These are phyloP conservation scores for Hordeum pubiflorum DNA, from an alignment of 202 grass and related monocot genomes.

Conservation along the genomic window DNA sequence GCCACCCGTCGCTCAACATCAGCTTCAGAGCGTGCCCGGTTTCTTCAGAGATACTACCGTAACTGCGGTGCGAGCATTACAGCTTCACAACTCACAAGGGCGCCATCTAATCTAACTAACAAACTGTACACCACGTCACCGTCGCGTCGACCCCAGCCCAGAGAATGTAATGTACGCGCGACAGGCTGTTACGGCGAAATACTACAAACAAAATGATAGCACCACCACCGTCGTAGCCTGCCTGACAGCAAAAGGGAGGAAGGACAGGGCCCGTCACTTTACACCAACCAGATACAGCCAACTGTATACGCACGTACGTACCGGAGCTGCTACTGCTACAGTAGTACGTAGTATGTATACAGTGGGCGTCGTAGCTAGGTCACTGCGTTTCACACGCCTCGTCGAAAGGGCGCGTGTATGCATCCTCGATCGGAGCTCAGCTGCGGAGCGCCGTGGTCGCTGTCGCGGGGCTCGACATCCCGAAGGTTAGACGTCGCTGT, in stretches of 20 bases:
- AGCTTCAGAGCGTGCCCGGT: not conserved
- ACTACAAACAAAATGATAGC: not conserved
- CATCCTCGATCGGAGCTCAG: not conserved
- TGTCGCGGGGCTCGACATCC: conserved; percentile 13
- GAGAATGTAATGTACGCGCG: too few relatives aligned
- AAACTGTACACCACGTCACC: not conserved
- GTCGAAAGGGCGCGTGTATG: not conserved
- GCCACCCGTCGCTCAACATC: not conserved
- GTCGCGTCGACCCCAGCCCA: too few relatives aligned
- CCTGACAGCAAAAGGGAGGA: not conserved
- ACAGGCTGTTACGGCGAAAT: not conserved
- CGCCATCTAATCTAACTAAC: conserved; percentile 4
- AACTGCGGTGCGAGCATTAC: not conserved
- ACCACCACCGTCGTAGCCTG: not conserved
- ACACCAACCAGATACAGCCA: not conserved
- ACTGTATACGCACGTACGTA: not conserved
- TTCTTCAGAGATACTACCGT: not conserved
- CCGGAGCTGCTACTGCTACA: not conserved
- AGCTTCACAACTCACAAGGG: not conserved
- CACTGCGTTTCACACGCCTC: not conserved
- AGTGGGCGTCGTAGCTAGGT: too few relatives aligned
- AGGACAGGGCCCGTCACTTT: not conserved
- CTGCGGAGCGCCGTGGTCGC: not conserved
- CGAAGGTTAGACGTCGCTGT: conserved; percentile 37
- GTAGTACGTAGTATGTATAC: not conserved